Evolutionary conservation across 805 yeast species (phyloP).

Genomic region (Nakazawaea anatomiae): DNA sequence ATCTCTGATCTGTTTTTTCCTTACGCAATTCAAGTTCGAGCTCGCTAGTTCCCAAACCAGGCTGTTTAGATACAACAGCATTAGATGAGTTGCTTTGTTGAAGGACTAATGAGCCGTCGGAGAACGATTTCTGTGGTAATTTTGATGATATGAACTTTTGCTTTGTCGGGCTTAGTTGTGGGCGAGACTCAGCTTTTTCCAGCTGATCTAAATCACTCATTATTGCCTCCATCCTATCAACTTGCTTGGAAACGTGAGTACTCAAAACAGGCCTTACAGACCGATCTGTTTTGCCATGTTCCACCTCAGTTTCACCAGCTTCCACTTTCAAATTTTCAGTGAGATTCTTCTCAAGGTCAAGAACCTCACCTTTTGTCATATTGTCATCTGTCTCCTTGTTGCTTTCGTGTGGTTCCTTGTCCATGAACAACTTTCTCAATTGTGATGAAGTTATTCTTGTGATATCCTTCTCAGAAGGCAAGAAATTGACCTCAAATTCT

Average conservation of each 20-base stretch:
- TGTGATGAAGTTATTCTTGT: slow-evolving; percentile 87
- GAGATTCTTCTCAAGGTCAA: slow-evolving; percentile 12
- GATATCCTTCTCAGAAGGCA: slow-evolving; percentile 92
- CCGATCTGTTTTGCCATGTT: slow-evolving; percentile 6
- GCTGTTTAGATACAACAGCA: neutral
- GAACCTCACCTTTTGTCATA: slow-evolving; percentile 10
- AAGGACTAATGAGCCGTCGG: neutral
- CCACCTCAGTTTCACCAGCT: slow-evolving; percentile 14
- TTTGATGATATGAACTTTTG: neutral
- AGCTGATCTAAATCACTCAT: neutral
- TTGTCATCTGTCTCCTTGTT: slow-evolving; percentile 7
- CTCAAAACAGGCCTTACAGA: neutral
- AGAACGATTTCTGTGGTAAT: neutral
- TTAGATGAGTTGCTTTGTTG: neutral
- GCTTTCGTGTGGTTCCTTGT: slow-evolving; percentile 27
- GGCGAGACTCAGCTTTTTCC: neutral
- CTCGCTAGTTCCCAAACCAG: neutral
- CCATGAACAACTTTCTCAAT: slow-evolving; percentile 66
- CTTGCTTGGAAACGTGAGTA: slow-evolving; percentile 12
- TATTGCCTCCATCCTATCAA: slow-evolving; percentile 15
- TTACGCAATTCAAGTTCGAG: slow-evolving; percentile 3
- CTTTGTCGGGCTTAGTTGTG: neutral
- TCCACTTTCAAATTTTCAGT: slow-evolving; percentile 13
- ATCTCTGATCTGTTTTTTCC: neutral
- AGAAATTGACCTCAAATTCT: slow-evolving; percentile 68